Evolutionary conservation across 352 stramenopile species (phyloP).

Genomic region (Globisporangium alternatum): DNA sequence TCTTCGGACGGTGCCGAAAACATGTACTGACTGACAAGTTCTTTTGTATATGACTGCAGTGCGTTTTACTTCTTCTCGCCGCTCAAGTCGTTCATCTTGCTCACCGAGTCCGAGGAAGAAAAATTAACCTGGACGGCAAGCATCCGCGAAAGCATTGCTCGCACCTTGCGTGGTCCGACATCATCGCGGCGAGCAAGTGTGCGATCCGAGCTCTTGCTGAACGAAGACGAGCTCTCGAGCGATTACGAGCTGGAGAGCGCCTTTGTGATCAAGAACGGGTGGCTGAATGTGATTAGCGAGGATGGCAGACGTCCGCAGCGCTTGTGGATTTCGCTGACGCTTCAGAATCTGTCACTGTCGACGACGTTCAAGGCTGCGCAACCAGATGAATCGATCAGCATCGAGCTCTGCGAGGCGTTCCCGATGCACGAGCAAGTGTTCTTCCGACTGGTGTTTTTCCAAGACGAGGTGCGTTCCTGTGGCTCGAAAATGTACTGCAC

Average conservation of each 20-base stretch:
- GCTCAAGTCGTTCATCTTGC: conserved; percentile 84
- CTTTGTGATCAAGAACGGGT: conserved; percentile 86
- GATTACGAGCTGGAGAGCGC: conserved; percentile 64
- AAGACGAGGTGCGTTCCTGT: conserved; percentile 21
- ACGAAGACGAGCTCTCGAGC: conserved; percentile 61
- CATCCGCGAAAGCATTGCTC: conserved; percentile 65
- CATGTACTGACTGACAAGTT: background rate
- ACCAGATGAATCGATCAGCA: conserved; percentile 63
- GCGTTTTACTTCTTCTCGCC: conserved; percentile 86
- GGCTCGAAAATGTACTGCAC: background rate
- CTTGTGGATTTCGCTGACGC: conserved; percentile 77
- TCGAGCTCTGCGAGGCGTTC: conserved; percentile 53
- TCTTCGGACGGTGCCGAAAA: background rate
- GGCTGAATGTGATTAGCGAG: conserved; percentile 64
- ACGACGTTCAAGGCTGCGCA: conserved; percentile 62
- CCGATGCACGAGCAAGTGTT: conserved; percentile 47
- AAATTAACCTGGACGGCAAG: conserved; percentile 57
- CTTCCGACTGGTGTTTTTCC: conserved; percentile 56
- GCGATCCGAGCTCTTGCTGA: conserved; percentile 53
- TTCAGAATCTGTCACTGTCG: conserved; percentile 68
- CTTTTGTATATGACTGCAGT: conserved; percentile 24
- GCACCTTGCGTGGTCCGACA: conserved; percentile 48
- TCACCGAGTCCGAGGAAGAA: conserved; percentile 61
- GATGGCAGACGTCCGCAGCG: conserved; percentile 37
- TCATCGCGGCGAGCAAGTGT: conserved; percentile 48